phyloP scores from a whole-genome alignment of 1,139 yeast species.

The Debaryomycetaceae sp. region DNA sequence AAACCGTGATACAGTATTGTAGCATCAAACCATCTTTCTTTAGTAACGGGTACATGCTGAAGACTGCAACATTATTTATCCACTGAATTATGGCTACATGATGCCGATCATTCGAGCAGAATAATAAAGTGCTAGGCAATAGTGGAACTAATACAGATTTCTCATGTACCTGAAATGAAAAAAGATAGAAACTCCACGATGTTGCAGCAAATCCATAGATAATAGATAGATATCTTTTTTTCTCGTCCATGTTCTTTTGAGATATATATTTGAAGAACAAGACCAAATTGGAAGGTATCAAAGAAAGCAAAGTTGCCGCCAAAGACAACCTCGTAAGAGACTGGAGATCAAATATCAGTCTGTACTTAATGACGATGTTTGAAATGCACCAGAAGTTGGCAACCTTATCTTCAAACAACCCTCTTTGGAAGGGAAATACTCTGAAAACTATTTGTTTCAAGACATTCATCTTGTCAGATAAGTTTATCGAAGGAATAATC shows the following conservation, averaged over 20 bases:
- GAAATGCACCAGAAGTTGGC: conserved; percentile 97
- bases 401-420: conserved; percentile 96
- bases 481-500: conserved; percentile 16
- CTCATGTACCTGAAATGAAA: conserved; percentile 95
- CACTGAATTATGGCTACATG: conserved; percentile 74
- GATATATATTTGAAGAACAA: conserved; percentile 53
- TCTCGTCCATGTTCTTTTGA: conserved; percentile 16
- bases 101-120: conserved; percentile 55
- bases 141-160: conserved; percentile 82
- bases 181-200: conserved; percentile 83
- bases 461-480: conserved; percentile 13
- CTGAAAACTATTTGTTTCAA: conserved; percentile 49
- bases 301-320: conserved; percentile 58
- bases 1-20: conserved; percentile 63
- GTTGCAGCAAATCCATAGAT: conserved; percentile 77
- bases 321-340: conserved; percentile 66
- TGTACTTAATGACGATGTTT: conserved; percentile 72
- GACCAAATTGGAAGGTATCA: conserved; percentile 61
- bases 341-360: conserved; percentile 47
- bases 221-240: conserved; percentile 14
- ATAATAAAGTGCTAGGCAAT: conserved; percentile 72
- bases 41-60: conserved; percentile 85
- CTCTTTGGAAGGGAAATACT: conserved; percentile 89
- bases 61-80: conserved; percentile 81
- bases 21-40: conserved; percentile 68